Base-by-base conservation (phyloP, 2,329 filamentous ascomycete genomes). In the Colletotrichum sp. region DNA sequence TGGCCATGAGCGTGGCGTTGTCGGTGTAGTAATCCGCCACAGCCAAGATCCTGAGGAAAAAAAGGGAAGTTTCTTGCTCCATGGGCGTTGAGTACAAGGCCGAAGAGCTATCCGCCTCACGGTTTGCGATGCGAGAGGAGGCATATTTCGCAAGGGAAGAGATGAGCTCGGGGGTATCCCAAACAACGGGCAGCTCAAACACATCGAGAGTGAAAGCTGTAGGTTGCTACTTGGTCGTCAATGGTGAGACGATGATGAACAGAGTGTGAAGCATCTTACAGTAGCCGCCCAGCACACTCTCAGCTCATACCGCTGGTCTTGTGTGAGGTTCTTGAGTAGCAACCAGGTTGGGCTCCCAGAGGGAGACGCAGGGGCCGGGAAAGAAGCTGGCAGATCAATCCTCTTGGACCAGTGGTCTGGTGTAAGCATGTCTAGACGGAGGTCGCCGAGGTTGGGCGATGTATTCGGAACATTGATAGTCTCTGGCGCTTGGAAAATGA, bases 271-370 rank as follows among this genome's bases (percentile, higher is more conserved):
- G 13, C 59, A 36, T 89, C 94, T 85, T 90, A 98, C 96, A 76
- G 94, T 97, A 55, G 97, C 97, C 76, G 95, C 90, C 96, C 96
- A 99, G 86, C 96, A 99, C 75, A 98, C 89, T 71, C 97, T 93
- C 65, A 98, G 90, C 87, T 99, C 97, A 88, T 99, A 98, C 79
- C 96, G 91, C 81, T 94, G 93, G 13, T 92, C 91, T 44, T 92
- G 90, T n/a, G 85, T 88, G 71, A 99, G 88, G 39, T 89, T 86
- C 72, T 94, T 90, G 8, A 99, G 90, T 9, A 96, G 86, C 79
- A 96, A 91, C 97, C 97, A 99, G 32, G 94, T 93, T 68, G 93
- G 88, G 13, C 88, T 85, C 9, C 95, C 95, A 15, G 87, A 83
- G 12, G 89, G 89, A 34, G 85, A 82, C 3, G 86, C 82, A 9